A percentile compares a stretch with the other conserved stretches of the same genome.
phyloP scores from a whole-genome alignment of 1,284 basidiomycete genomes.

The Porogramme epimiltina region DNA sequence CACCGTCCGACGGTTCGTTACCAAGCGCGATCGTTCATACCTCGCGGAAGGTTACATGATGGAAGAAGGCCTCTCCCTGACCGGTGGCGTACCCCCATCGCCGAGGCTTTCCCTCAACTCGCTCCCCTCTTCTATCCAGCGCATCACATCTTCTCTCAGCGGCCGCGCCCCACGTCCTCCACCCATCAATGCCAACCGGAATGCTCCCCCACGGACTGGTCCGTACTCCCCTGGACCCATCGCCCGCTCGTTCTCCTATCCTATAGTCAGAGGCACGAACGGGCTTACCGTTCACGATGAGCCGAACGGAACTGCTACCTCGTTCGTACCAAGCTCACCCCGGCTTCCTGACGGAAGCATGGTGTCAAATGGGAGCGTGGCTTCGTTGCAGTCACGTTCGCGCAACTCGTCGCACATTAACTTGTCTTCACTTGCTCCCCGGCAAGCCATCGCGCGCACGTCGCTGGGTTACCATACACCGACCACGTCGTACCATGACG shows the following conservation, averaged over 20 bases:
- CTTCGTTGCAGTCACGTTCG: constrained; percentile 50
- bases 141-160: constrained; percentile 22
- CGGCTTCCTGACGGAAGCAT: constrained; percentile 33
- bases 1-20: constrained; percentile 48
- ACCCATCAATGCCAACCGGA: constrained; percentile 23
- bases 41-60: constrained; percentile 49
- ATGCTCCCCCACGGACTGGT: constrained; percentile 22
- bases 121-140: constrained; percentile 21
- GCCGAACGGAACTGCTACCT: constrained; percentile 27
- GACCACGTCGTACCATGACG: constrained; percentile 20
- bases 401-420: constrained; percentile 67
- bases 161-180: constrained; percentile 23
- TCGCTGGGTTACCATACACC: constrained; percentile 21
- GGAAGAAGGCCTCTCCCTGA: constrained; percentile 56
- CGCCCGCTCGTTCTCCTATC: constrained; percentile 33
- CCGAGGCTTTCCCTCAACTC: constrained; percentile 25
- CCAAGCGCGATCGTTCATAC: constrained; percentile 39
- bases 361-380: constrained; percentile 33
- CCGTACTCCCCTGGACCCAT: constrained; percentile 30
- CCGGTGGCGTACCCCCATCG: constrained; percentile 23
- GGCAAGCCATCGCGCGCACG: constrained; percentile 40
- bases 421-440: constrained; percentile 50
- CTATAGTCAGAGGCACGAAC: constrained; percentile 19
- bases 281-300: constrained; percentile 20
- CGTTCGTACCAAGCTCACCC: constrained; percentile 33